These are phyloP conservation scores for Umbilicus rupestris DNA, from an alignment of 164 flowering plant genomes.

Conservation along the genomic window DNA sequence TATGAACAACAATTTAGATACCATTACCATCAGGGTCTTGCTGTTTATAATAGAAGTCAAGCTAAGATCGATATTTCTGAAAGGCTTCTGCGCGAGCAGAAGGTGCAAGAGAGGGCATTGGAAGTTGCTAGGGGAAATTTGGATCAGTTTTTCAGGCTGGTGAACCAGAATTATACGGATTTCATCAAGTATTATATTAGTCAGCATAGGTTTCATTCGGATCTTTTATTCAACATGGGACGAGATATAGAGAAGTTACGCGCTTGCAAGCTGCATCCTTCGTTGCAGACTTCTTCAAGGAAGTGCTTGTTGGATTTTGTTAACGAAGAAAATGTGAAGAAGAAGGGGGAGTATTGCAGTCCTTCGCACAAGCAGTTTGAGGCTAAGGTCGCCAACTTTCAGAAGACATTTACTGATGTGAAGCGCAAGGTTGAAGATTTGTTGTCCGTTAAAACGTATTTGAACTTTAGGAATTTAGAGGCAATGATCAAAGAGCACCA, in stretches of 20 bases:
- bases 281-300: constrained; percentile 51
- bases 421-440: constrained; percentile 71
- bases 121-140: constrained; percentile 72
- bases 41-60: constrained; percentile 45
- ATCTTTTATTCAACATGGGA: constrained; percentile 50
- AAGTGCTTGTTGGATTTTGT: constrained; percentile 81
- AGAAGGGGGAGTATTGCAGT: constrained; percentile 51
- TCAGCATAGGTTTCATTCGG: constrained; percentile 67
- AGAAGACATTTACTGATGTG: constrained; percentile 63
- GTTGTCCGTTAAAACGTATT: constrained; percentile 42
- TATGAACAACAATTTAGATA: constrained; percentile 80
- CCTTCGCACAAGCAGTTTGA: constrained; percentile 81
- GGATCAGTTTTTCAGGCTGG: constrained; percentile 56
- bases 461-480: constrained; percentile 52
- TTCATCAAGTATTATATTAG: constrained; percentile 64
- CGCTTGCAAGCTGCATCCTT: constrained; percentile 63
- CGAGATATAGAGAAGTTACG: constrained; percentile 69
- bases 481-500: constrained; percentile 60
- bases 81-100: constrained; percentile 58
- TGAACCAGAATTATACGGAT: constrained; percentile 61
- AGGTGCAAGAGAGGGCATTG: constrained; percentile 83
- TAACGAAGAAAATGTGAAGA: constrained; percentile 73
- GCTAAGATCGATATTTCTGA: constrained; percentile 45
- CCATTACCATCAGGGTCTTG: constrained; percentile 68
- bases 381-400: constrained; percentile 65